Evolutionary conservation across 116 monocot genomes (phyloP).

Genomic region (Zostera marina): DNA sequence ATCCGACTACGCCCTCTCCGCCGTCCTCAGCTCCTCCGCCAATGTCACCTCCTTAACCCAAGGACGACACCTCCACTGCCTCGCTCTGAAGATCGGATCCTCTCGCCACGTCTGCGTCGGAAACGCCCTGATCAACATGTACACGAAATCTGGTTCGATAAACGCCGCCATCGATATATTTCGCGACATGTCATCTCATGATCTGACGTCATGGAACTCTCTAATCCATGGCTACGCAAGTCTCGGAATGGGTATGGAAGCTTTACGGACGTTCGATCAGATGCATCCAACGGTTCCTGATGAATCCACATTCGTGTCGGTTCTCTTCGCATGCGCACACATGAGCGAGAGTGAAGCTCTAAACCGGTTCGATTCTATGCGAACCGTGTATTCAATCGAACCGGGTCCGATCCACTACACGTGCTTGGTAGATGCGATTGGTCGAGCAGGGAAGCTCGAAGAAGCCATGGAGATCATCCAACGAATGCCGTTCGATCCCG

Average conservation of each 20-base stretch:
- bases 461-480: constrained; percentile 34
- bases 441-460: constrained; percentile 31
- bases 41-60: constrained; percentile 36
- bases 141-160: constrained; percentile 49
- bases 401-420: constrained; percentile 31
- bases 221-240: constrained; percentile 47
- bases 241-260: constrained; percentile 20
- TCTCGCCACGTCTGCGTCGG: constrained; percentile 33
- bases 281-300: constrained; percentile 31
- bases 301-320: constrained; percentile 37
- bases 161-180: constrained; percentile 29
- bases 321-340: constrained; percentile 45
- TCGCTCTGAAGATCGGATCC: constrained; percentile 41
- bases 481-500: constrained; percentile 40
- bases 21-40: constrained; percentile 50
- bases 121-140: constrained; percentile 62
- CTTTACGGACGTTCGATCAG: constrained; percentile 18
- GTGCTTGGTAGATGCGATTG: constrained; percentile 41
- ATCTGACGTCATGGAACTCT: constrained; percentile 62
- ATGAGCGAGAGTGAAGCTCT: constrained; percentile 35
- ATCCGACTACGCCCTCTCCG: constrained; percentile 48
- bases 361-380: constrained; percentile 27
- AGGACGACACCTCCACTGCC: constrained; percentile 54
- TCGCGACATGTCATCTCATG: constrained; percentile 26
- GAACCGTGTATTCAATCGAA: constrained; percentile 7